Conservation (phyloP, 306 rosid species). For the Castanea crenata region DNA sequence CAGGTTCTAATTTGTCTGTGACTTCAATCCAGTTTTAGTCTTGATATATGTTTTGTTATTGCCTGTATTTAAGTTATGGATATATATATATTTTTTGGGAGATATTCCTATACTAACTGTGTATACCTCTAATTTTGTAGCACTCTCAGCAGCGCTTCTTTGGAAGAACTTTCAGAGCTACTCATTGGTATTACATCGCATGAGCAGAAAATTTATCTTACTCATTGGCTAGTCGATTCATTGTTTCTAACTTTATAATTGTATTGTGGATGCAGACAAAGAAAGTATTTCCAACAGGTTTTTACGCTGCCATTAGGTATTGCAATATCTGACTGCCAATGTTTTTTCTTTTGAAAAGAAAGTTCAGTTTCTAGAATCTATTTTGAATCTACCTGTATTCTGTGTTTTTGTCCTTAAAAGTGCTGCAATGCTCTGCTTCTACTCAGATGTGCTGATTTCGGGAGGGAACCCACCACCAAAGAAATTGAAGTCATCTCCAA, state of each 20-base stretch:
- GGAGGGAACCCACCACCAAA: slow-evolving; percentile 98
- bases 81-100: neutral
- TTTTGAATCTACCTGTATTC: slow-evolving; percentile 3
- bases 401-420: slow-evolving; percentile 26
- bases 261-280: slow-evolving; percentile 60
- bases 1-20: slow-evolving; percentile 46
- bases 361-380: neutral
- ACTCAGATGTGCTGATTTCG: slow-evolving; percentile 60
- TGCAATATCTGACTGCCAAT: slow-evolving; percentile 8
- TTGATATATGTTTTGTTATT: slow-evolving; percentile 10
- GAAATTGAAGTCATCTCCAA: slow-evolving; percentile 68
- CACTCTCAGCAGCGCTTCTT: slow-evolving; percentile 59
- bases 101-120: neutral
- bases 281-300: slow-evolving; percentile 67
- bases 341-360: neutral
- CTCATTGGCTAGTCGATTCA: slow-evolving; percentile 2
- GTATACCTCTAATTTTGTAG: slow-evolving; percentile 38
- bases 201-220: slow-evolving; percentile 4
- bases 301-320: slow-evolving; percentile 64
- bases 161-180: slow-evolving; percentile 79
- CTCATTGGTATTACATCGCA: slow-evolving; percentile 49
- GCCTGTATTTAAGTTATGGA: neutral
- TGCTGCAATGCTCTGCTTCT: slow-evolving; percentile 94
- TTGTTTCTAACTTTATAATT: neutral
- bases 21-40: neutral